Evolutionary conservation across 176 grass and related monocot genomes (phyloP).

Genomic region (Triticum urartu): DNA sequence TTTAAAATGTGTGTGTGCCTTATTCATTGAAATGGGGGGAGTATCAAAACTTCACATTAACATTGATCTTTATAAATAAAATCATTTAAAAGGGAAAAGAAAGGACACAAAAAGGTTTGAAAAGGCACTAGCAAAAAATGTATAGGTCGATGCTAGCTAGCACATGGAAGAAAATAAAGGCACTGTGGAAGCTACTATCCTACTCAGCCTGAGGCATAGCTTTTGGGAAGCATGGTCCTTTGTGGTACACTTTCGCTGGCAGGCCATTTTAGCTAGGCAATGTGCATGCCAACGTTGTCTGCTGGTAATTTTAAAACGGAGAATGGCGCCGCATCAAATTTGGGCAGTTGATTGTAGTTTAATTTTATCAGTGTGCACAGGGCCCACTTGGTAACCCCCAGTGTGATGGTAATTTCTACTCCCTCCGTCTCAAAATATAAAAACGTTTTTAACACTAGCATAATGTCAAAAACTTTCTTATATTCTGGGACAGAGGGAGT

Average conservation of each 20-base stretch:
- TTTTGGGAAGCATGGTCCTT: conserved; percentile 41
- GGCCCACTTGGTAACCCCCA: background rate
- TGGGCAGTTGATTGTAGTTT: background rate
- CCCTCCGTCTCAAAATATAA: too few relatives aligned
- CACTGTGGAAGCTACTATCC: conserved; percentile 28
- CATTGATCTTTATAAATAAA: too few relatives aligned
- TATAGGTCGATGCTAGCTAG: background rate
- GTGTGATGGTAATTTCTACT: background rate
- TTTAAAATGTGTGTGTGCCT: too few relatives aligned
- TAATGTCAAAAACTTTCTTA: too few relatives aligned
- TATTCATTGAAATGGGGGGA: too few relatives aligned
- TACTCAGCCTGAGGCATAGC: conserved; percentile 24
- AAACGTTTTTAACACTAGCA: too few relatives aligned
- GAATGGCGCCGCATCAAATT: background rate
- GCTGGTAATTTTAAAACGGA: background rate
- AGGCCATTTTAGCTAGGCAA: background rate
- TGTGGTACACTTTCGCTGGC: conserved; percentile 17
- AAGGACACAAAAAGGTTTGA: background rate
- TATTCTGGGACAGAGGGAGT: too few relatives aligned
- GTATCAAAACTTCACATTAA: too few relatives aligned
- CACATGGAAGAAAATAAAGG: conserved; percentile 24
- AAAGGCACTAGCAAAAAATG: conserved; percentile 15
- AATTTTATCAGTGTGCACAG: background rate
- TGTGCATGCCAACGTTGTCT: conserved; percentile 4
- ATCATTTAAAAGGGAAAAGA: background rate